Evolutionary conservation across 495 filamentous ascomycete genomes (phyloP).

Genomic region (Coniosporium apollinis): DNA sequence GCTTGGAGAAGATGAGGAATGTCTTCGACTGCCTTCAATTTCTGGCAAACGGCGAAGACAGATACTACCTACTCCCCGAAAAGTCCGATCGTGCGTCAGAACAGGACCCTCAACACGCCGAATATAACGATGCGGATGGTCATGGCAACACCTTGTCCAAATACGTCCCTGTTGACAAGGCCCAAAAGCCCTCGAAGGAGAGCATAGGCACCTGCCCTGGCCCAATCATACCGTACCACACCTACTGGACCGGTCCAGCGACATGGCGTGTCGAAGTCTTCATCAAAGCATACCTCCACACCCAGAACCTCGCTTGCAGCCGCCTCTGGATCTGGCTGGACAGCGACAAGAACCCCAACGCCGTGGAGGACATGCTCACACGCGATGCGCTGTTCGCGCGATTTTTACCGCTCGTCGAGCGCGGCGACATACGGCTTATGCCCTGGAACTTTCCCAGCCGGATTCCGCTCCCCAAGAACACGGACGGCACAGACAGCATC

Average conservation of each 20-base stretch:
- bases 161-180: constrained; percentile 15
- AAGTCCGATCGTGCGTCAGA: constrained; percentile 21
- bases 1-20: constrained; percentile 36
- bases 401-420: constrained; percentile 35
- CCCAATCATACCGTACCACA: constrained; percentile 38
- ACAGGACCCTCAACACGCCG: constrained; percentile 26
- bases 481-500: constrained; percentile 24
- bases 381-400: constrained; percentile 32
- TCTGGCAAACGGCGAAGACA: constrained; percentile 27
- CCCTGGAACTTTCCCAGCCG: constrained; percentile 36
- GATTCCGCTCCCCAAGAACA: constrained; percentile 31
- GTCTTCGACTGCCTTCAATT: constrained; percentile 36
- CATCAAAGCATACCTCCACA: constrained; percentile 40
- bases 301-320: constrained; percentile 38
- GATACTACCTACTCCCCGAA: constrained; percentile 31
- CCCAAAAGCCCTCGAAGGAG: constrained; percentile 18
- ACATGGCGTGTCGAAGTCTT: constrained; percentile 42
- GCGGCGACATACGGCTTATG: constrained; percentile 35
- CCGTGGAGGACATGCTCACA: constrained; percentile 31
- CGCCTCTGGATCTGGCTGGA: constrained; percentile 38
- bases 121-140: constrained; percentile 27
- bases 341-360: constrained; percentile 29
- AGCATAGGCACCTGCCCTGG: constrained; percentile 32
- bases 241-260: constrained; percentile 41
- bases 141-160: constrained; percentile 23